Base-by-base conservation (phyloP, 2,329 filamentous ascomycete genomes). In the Trichoderma hamatum region DNA sequence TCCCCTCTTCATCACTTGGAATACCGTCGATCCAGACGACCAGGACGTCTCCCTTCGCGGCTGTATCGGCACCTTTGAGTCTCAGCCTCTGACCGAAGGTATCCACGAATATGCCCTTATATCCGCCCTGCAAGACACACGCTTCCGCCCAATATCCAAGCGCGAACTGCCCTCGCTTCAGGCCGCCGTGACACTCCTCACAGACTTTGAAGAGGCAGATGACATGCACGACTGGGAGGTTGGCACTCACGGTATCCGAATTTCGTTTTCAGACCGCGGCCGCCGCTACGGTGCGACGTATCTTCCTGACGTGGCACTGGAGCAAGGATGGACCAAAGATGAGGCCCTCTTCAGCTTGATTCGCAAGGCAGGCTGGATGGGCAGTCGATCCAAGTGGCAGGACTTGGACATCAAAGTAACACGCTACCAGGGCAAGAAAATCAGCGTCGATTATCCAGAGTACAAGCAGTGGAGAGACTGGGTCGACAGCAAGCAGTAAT, bases 1-100 rank as follows among this genome's bases (percentile, higher is more conserved):
- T 71, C 95, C 95, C 0, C 86, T 98, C 49, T 98, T 98, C 78
- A 92, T 99, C 58, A 97, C 94, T 9, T 98, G 95, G 94, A 97
- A 97, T 82, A 93, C 88, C 0, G 74, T 93, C 52, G 55, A 59
- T 67, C 75, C 73, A 11, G 71, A 76, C 34, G 76, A 74, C 24
- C 75, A 74, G 71, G 76, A 79, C 43, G 69, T 90, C 77, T 87
- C 86, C 28, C 87, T 99, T 52, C 90, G 96, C 70, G 96, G 96
- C 70, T 99, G 96, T 84, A 98, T 99, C 77, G 96, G 96, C 73
- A 99, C 95, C 2, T 99, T 98, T 76, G 92, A 94, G 76, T 79
- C 89, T 2, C 88, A 92, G 75, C 88, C 91, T 61, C 86, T 99
- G 14, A 85, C 89, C 34, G 80, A 87, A 1, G 94, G 94, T 4